Evolutionary conservation across 78 protist species (phyloP).

Genomic region (Pelomyxa schiedti): DNA sequence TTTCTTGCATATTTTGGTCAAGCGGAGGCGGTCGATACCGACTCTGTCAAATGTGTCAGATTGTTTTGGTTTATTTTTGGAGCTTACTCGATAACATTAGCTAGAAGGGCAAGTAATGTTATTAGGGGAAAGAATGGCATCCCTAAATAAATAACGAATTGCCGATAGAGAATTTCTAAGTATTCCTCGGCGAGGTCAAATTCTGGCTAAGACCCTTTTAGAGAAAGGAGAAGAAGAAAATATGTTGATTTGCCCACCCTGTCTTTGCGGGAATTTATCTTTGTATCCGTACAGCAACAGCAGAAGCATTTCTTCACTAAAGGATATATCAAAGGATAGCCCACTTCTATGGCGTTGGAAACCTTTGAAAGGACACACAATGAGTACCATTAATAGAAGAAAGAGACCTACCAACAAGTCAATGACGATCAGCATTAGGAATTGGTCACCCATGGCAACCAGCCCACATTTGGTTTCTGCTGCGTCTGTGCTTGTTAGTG

Average conservation of each 20-base stretch:
- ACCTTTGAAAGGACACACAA: no score
- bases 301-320: no score
- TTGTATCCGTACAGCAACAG: no score
- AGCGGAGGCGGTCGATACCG: background rate
- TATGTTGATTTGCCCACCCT: no score
- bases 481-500: no score
- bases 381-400: no score
- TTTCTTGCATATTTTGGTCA: slow-evolving; percentile 21
- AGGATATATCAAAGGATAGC: no score
- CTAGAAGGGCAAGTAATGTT: slow-evolving; percentile 23
- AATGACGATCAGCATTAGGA: background rate
- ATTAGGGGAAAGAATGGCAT: slow-evolving; percentile 36
- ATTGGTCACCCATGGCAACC: background rate
- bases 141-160: slow-evolving; percentile 41
- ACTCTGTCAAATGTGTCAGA: background rate
- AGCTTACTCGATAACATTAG: slow-evolving; percentile 22
- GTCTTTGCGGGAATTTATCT: no score
- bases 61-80: background rate
- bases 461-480: background rate
- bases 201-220: no score
- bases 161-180: slow-evolving; percentile 38
- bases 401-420: background rate
- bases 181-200: slow-evolving; percentile 52
- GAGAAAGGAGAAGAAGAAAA: no score
- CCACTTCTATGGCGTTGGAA: no score